Evolutionary conservation across 2,329 filamentous ascomycete species (phyloP), one percentile per base, ranked within the genome.

Genomic region (Ophiostoma australiae): DNA sequence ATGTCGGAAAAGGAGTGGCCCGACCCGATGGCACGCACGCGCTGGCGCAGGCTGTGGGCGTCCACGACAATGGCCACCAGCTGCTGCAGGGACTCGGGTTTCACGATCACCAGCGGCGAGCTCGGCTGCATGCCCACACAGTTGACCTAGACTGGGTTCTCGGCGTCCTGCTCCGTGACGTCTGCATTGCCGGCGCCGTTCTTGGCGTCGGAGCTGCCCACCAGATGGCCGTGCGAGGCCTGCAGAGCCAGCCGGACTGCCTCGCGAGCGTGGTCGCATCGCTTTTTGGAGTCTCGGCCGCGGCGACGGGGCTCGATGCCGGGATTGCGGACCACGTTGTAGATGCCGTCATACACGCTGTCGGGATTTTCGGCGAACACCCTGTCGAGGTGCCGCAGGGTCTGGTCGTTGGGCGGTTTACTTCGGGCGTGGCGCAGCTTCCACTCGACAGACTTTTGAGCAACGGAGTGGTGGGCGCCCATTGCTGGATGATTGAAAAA

Each of bases 1-100:
- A 77, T 74, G 66, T 77, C 73, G 1, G 76, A 77, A 8, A 76
- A 76, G 3, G 75, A 74, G 68, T 77, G 76, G n/a, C 76, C 76
- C 0, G 76, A 76, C 1, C 76, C 76, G 2, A 76, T 73, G 6
- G 76, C 76, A 2, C 75, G 75, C 1, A 77, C 74, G 1, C 74
- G 74, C 48, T 74, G 73, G 5, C 33, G 55, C 3, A 74, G 72
- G 3, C 27, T 55, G 13, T 72, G 70, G 0, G 76, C 75, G 23
- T 76, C 73, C 15, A 66, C 70, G 13, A 77, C 48, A n/a, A 75
- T 71, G 27, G 65, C 69, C 10, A 76, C 75, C 0, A 77, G 74
- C 66, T 76, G 73, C 17, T 74, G 72, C 15, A 77, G 73, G 0
- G 73, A 71, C 4, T 74, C 72, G 7, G 76, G 75, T 27, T 72